phyloP scores from a whole-genome alignment of 305 asterid genomes.

The Fraxinus nigra region DNA sequence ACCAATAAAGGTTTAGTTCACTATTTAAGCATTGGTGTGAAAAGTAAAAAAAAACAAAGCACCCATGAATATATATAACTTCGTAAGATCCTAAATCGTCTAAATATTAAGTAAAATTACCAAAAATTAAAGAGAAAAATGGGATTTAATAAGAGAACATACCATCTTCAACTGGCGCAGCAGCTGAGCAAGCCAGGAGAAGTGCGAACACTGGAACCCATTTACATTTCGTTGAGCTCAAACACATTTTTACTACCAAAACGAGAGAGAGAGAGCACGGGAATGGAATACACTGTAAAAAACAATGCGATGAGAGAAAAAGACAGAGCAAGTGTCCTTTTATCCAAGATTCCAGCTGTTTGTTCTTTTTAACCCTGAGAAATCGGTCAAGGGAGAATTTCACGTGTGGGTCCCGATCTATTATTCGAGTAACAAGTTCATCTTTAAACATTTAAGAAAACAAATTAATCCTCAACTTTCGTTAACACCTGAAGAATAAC shows the following conservation, averaged over 20 bases:
- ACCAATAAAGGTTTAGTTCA: not conserved
- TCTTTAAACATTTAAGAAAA: not conserved
- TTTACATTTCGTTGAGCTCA: constrained; percentile 32
- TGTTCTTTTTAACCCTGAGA: not conserved
- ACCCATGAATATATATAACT: not conserved
- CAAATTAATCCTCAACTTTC: not conserved
- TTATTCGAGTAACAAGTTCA: not conserved
- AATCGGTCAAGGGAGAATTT: not conserved
- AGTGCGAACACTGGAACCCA: constrained; percentile 23
- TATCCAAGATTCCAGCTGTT: constrained; percentile 31
- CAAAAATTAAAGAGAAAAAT: not conserved
- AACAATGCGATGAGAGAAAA: not conserved
- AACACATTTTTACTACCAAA: constrained; percentile 25
- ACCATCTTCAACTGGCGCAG: constrained; percentile 46
- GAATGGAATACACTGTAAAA: not conserved
- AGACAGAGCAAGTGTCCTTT: constrained; percentile 29
- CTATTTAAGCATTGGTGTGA: not conserved
- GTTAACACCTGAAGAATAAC: not conserved
- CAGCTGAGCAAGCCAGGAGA: constrained; percentile 27
- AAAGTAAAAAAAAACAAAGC: not conserved
- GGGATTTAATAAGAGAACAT: constrained; percentile 11
- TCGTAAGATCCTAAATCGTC: not conserved
- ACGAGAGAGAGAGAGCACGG: not conserved
- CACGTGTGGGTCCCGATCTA: not conserved
- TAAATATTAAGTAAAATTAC: not conserved